Evolutionary conservation across 805 yeast species (phyloP), one percentile per base, ranked within the genome.

Genomic region (Candida taoyuanica): DNA sequence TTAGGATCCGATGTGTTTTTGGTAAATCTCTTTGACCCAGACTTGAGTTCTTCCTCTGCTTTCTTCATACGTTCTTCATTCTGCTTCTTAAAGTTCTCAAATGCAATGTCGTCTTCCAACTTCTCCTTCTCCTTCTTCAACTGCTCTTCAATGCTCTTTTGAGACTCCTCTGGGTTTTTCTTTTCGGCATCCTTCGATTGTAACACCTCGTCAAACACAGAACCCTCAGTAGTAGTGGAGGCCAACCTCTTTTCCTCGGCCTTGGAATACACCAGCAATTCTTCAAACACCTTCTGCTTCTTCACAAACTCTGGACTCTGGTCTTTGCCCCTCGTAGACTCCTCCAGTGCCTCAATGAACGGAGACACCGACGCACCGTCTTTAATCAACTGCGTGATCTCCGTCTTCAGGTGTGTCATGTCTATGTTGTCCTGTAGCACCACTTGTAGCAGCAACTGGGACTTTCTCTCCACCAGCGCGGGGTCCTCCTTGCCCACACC

Each of bases 1-100:
- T 57, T 60, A 16, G 67, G 67, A 36, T 58, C 61, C 31, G 48
- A 41, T 13, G 45, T 45, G 34, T 53, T 50, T 40, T 53, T 50
- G 15, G 44, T 39, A 16, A 53, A 50, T 29, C 56, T 44, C 29
- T 53, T 52, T 11, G 37, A 33, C 8, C 46, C 29, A 7, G 33
- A 27, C 16, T 19, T n/a, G 14, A 41, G 2, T 12, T 47, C 50
- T n/a, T 42, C 49, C 29, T 46, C 50, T 6, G 43, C 44, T 27
- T 40, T 36, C 42, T 49, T 48, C 27, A 38, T 40, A 6, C 40
- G 33, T 16, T 42, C 51, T 20, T 42, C 62, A 44, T 25, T 42
- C 34, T 35, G 40, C 32, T 34, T 29, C 36, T 36, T 27, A 41
- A 31, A 40, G 8, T 35, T 32, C 21, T 33, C 34, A 17, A 29